Evolutionary conservation across 2,329 filamentous ascomycete genomes (phyloP), one percentile per base, ranked within the genome.

Genomic region (Fusarium poae): DNA sequence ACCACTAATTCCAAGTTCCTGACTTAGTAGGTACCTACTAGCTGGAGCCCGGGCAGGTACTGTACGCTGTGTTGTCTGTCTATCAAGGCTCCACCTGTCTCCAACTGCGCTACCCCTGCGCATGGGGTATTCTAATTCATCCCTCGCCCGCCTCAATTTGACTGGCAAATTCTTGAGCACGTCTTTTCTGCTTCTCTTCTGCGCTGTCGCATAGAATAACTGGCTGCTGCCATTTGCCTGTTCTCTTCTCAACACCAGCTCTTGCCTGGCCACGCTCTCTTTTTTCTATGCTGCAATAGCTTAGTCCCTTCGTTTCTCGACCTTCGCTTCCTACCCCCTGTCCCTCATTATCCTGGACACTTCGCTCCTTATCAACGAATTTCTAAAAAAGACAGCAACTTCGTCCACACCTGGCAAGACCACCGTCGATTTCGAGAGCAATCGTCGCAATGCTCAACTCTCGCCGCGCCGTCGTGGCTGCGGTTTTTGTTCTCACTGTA

Each of bases 361-460:
- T 60, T 61, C 61, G 55, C 67, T 73, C 68, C 65, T 62, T 67
- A 67, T 65, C 54, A 49, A 53, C 58, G 50, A 71, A 64, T 44
- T 53, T 52, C 49, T 30, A 39, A 67, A 71, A 59, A 71, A 66
- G 55, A 48, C 34, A 50, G 59, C 63, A 50, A 51, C 46, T 56
- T 67, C 35, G 43, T 35, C 39, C 51, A 54, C 40, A 62, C 61
- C 51, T 58, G 62, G 46, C 62, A 50, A 70, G 32, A 63, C 45
- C 60, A 67, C 49, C 48, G 32, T 69, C 45, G 42, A 46, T 44
- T 40, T 16, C 34, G 13, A 18, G 43, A 55, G 63, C 53, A 58
- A 64, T 75, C 59, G 96, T 49, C 56, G 71, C 76, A 62, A 97
- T 97, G 93, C 86, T 94, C 78, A 92, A 91, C 75, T 92, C 92